These are phyloP conservation scores for Leishmania arabica DNA, from an alignment of 208 protist species.

Conservation along the genomic window DNA sequence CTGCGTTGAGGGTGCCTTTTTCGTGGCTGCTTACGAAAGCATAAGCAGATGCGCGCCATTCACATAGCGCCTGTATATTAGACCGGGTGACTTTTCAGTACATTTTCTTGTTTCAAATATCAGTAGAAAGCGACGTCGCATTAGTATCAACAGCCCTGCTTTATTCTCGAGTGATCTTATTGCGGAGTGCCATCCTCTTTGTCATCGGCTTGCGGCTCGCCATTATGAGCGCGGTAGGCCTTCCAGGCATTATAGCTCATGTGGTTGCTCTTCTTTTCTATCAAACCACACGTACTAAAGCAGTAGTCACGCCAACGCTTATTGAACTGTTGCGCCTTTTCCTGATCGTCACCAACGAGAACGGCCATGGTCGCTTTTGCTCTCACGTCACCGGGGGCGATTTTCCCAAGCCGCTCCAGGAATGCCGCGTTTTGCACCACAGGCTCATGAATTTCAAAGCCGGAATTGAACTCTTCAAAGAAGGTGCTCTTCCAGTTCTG, in stretches of 20 bases:
- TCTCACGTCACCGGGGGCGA: conserved; percentile 35
- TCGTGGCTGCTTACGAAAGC: neutral
- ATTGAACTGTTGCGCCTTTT: conserved; percentile 37
- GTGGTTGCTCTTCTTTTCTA: conserved; percentile 41
- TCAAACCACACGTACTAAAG: conserved; percentile 29
- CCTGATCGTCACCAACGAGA: conserved; percentile 27
- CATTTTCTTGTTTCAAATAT: neutral
- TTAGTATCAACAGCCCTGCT: neutral
- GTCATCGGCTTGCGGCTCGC: neutral
- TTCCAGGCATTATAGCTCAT: conserved; percentile 26
- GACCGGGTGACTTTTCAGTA: neutral
- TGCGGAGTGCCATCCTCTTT: neutral
- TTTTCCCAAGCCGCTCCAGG: conserved; percentile 16
- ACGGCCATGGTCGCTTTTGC: conserved; percentile 18
- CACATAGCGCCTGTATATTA: neutral
- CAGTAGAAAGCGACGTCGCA: neutral
- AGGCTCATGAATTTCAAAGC: conserved; percentile 7
- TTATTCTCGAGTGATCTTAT: neutral
- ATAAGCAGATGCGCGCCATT: neutral
- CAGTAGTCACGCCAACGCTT: conserved; percentile 34
- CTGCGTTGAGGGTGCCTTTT: neutral
- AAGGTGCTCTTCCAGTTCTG: conserved; percentile 34
- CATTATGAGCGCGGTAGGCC: neutral
- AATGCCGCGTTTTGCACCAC: conserved; percentile 20
- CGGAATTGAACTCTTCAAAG: conserved; percentile 27